These are phyloP conservation scores for Agrocybe chaxingu DNA, from an alignment of 768 basidiomycete species.

Conservation along the genomic window DNA sequence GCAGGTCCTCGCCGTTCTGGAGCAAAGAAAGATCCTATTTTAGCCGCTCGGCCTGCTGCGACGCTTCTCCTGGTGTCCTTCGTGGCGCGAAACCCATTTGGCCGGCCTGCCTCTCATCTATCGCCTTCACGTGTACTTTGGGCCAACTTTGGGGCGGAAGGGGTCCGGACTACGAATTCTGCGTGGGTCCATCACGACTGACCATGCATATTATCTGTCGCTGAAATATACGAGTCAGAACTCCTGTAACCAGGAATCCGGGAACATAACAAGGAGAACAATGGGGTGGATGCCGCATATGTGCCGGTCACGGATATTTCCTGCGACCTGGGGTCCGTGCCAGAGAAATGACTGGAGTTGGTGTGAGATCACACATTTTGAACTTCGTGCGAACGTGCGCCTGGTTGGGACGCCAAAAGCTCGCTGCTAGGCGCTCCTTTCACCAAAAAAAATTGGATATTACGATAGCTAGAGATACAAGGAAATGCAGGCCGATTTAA, in stretches of 20 bases:
- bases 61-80: too few relatives aligned
- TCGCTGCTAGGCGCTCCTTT: not conserved
- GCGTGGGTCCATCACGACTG: too few relatives aligned
- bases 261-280: constrained; percentile 1
- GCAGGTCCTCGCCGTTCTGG: too few relatives aligned
- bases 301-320: constrained; percentile 7
- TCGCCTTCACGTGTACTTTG: too few relatives aligned
- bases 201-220: too few relatives aligned
- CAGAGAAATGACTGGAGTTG: constrained; percentile 4
- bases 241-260: not conserved
- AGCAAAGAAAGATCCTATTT: too few relatives aligned
- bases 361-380: not conserved
- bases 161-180: too few relatives aligned
- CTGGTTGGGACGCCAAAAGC: not conserved
- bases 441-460: not conserved
- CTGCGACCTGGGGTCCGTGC: constrained; percentile 6
- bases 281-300: not conserved
- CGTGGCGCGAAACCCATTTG: too few relatives aligned
- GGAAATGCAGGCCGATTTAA: not conserved
- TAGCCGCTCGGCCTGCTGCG: too few relatives aligned
- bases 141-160: too few relatives aligned
- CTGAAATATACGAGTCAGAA: too few relatives aligned
- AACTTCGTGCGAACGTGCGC: constrained; percentile 16
- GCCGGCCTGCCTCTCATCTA: too few relatives aligned
- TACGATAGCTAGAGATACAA: not conserved